Conservation (phyloP, 2,329 filamentous ascomycete species). For the Fusarium begoniae region DNA sequence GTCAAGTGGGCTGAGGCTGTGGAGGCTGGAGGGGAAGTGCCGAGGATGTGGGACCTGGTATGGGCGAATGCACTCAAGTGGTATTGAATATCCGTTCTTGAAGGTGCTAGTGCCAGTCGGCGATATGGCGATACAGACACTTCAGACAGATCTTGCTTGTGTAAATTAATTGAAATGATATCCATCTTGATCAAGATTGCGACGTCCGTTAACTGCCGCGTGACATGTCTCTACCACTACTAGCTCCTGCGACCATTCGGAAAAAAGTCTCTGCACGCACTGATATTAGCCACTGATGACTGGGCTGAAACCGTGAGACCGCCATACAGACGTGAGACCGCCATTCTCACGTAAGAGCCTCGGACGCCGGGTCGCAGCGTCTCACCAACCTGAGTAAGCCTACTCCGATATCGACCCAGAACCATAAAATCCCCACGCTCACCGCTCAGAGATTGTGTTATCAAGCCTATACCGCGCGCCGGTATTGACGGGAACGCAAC, state of each 20-base stretch:
- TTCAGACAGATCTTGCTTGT: neutral
- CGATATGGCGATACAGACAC: fast-evolving
- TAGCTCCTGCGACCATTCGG: neutral
- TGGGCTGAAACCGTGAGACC: neutral
- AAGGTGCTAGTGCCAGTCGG: neutral
- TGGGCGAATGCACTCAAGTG: neutral
- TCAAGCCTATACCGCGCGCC: neutral
- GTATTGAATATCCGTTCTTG: neutral
- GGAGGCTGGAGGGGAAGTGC: neutral
- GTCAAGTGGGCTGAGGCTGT: slow-evolving; percentile 3
- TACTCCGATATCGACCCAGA: neutral
- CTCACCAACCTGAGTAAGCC: neutral
- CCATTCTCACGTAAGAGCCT: neutral
- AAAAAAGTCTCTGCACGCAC: neutral
- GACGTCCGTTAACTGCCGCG: neutral
- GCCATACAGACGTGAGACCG: neutral
- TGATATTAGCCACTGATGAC: too few species aligned
- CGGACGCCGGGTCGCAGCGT: neutral
- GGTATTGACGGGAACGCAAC: neutral
- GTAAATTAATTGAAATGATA: neutral
- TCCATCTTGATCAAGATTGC: neutral
- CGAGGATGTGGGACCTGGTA: neutral
- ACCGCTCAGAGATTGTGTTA: neutral
- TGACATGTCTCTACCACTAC: fast-evolving
- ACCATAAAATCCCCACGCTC: neutral